These are phyloP conservation scores for Albizia julibrissin DNA, from an alignment of 306 rosid species.

Conservation along the genomic window DNA sequence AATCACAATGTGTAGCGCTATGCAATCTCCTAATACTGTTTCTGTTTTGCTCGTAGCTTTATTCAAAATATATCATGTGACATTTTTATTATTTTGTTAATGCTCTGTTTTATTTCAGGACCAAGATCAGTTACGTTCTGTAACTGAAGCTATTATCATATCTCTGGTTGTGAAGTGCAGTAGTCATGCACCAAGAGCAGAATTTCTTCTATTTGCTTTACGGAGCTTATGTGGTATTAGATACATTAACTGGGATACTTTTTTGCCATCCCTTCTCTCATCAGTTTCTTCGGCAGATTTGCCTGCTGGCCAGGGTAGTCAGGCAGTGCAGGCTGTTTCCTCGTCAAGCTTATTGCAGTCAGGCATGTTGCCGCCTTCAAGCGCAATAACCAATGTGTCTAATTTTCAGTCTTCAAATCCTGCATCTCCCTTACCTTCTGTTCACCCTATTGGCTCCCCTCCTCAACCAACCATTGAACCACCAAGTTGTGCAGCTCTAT, in stretches of 20 bases:
- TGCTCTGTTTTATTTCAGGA: slow-evolving; percentile 57
- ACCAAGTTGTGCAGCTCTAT: slow-evolving; percentile 57
- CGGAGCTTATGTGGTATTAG: slow-evolving; percentile 76
- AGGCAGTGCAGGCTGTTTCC: slow-evolving; percentile 60
- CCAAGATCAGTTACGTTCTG: slow-evolving; percentile 80
- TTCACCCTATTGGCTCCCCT: slow-evolving; percentile 93
- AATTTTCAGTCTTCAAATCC: slow-evolving; percentile 89
- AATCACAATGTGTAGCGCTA: background rate
- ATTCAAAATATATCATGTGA: slow-evolving; percentile 1
- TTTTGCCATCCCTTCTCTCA: slow-evolving; percentile 84
- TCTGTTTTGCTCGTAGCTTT: slow-evolving; percentile 1
- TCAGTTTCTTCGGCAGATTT: slow-evolving; percentile 73
- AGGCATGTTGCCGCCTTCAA: slow-evolving; percentile 65
- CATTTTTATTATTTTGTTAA: slow-evolving; percentile 16
- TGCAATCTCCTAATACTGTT: slow-evolving; percentile 4
- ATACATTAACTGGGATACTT: slow-evolving; percentile 86
- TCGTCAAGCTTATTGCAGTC: slow-evolving; percentile 70
- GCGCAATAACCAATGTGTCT: slow-evolving; percentile 54
- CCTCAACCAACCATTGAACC: slow-evolving; percentile 67
- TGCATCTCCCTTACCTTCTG: slow-evolving; percentile 82
- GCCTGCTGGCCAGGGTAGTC: slow-evolving; percentile 74
- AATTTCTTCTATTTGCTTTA: slow-evolving; percentile 84
- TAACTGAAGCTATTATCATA: slow-evolving; percentile 84
- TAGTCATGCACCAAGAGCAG: slow-evolving; percentile 87
- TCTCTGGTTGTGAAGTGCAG: slow-evolving; percentile 84